A percentile compares a stretch with the other conserved stretches of the same genome.
Conservation (phyloP, 1,284 basidiomycete species). For the Ceratobasidium sp. region DNA sequence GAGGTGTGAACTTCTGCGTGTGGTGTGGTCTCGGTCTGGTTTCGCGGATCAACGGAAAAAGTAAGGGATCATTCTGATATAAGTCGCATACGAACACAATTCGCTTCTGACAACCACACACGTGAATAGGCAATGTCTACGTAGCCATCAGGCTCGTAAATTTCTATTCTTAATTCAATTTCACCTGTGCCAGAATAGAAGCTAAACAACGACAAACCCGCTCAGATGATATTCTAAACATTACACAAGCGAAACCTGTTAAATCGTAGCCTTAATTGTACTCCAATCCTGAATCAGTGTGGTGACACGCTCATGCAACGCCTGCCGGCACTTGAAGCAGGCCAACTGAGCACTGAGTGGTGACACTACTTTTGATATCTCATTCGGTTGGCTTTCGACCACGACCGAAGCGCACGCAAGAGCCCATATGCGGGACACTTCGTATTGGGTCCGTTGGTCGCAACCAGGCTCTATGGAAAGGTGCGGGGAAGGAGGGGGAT, state of each 20-base stretch:
- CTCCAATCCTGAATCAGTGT: conserved; percentile 19
- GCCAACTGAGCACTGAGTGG: conserved; percentile 25
- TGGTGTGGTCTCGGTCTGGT: neutral
- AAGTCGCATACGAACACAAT: too few relatives aligned
- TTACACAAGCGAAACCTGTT: neutral
- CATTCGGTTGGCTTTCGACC: conserved; percentile 18
- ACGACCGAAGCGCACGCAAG: conserved; percentile 25
- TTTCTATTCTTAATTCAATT: too few relatives aligned
- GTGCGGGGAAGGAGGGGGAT: conserved; percentile 53
- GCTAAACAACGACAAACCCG: too few relatives aligned
- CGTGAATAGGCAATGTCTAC: too few relatives aligned
- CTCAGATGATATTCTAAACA: too few relatives aligned
- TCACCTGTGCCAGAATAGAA: too few relatives aligned
- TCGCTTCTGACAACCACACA: too few relatives aligned
- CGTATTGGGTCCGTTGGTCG: neutral
- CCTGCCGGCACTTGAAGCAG: conserved; percentile 15
- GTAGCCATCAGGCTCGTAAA: too few relatives aligned
- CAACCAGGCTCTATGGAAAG: neutral
- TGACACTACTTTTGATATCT: neutral
- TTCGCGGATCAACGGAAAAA: neutral
- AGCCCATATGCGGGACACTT: conserved; percentile 24
- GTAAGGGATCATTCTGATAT: neutral
- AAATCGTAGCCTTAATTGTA: conserved; percentile 8
- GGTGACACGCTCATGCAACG: conserved; percentile 3
- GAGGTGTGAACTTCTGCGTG: neutral